Evolutionary conservation across 352 stramenopile species (phyloP).

Genomic region (Phytophthora multivora): DNA sequence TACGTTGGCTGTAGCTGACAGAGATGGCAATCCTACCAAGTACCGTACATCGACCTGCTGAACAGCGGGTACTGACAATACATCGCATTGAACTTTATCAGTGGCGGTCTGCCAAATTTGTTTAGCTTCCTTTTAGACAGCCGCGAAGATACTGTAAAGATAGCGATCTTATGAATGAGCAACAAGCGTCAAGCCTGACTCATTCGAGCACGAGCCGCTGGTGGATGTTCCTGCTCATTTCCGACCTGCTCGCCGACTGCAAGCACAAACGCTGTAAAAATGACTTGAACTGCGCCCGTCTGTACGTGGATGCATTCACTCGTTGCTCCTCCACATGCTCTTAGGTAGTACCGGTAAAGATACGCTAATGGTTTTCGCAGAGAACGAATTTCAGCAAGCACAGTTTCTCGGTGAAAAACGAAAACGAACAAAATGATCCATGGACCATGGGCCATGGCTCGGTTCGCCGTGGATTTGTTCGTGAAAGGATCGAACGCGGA

Average conservation of each 20-base stretch:
- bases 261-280: background rate
- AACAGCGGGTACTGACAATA: background rate
- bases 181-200: constrained; percentile 1
- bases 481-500: constrained; percentile 8
- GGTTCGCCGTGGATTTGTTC: constrained; percentile 12
- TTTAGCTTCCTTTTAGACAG: background rate
- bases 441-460: too few species aligned
- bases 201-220: background rate
- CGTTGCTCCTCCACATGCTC: background rate
- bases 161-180: background rate
- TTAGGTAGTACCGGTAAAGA: background rate
- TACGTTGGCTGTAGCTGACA: background rate
- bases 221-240: background rate
- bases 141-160: constrained; percentile 1
- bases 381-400: background rate
- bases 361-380: constrained; percentile 3
- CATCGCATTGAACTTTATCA: background rate
- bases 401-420: constrained; percentile 10
- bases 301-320: background rate
- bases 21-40: background rate
- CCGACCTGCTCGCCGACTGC: background rate
- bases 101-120: background rate
- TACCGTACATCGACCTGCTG: background rate
- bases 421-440: constrained; percentile 9
- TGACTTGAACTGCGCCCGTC: constrained; percentile 7